phyloP scores from a whole-genome alignment of 768 basidiomycete species.

The Tulasnella sp. region DNA sequence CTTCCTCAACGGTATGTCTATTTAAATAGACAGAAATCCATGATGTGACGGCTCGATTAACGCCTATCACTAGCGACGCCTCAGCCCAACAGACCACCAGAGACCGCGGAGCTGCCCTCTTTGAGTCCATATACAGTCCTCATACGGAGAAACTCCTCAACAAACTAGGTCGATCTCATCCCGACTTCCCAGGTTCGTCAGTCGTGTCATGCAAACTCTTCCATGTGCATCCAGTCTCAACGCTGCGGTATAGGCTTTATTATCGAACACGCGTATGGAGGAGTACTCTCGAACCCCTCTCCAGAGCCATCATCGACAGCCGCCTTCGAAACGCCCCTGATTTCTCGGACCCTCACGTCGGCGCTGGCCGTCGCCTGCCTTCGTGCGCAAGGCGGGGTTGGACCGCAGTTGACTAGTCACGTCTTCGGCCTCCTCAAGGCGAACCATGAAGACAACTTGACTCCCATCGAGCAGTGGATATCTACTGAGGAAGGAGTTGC shows the following conservation, averaged over 20 bases:
- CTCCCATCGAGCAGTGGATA: slow-evolving; percentile 24
- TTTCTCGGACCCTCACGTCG: slow-evolving; percentile 75
- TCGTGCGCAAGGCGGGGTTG: slow-evolving; percentile 73
- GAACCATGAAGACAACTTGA: slow-evolving; percentile 36
- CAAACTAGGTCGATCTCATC: slow-evolving; percentile 81
- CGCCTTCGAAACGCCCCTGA: slow-evolving; percentile 34
- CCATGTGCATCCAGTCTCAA: neutral
- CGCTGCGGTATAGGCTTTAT: slow-evolving; percentile 50
- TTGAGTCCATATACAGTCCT: slow-evolving; percentile 82
- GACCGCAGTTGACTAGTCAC: slow-evolving; percentile 78
- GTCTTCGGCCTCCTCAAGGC: slow-evolving; percentile 86
- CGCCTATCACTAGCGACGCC: neutral
- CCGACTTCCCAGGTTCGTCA: slow-evolving; percentile 82
- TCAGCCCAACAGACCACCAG: slow-evolving; percentile 40
- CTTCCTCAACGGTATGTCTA: neutral
- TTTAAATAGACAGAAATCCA: neutral
- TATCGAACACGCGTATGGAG: slow-evolving; percentile 66
- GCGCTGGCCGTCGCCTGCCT: slow-evolving; percentile 77
- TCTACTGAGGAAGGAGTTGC: slow-evolving; percentile 24
- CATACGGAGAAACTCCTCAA: slow-evolving; percentile 80
- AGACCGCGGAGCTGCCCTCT: slow-evolving; percentile 57
- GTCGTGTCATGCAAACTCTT: neutral
- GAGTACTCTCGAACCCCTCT: slow-evolving; percentile 63
- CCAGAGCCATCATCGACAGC: slow-evolving; percentile 54
- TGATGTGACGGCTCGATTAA: neutral